Base-by-base conservation (phyloP, 2,329 filamentous ascomycete genomes). In the Trichoderma atroviride region DNA sequence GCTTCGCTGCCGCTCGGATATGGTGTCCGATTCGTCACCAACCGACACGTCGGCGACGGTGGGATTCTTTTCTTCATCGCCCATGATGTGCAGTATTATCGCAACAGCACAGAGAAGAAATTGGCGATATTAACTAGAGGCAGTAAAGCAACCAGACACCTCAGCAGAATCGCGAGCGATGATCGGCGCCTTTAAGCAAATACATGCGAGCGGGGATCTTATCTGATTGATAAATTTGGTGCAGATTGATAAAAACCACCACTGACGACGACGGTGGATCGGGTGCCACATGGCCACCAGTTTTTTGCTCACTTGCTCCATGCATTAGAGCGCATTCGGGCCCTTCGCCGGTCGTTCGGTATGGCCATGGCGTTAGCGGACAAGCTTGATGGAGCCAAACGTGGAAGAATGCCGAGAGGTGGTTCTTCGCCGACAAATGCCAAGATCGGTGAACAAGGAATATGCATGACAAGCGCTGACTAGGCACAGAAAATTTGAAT, bases 381-480 rank as follows among this genome's bases (percentile, higher is more conserved):
- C 47, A 56, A 47, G 35, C 52, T 43, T 33, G 5, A 56, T 57
- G 62, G 62, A 31, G 35, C 52, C n/a, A 29, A 47, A 33, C 24
- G 19, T 65, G 62, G 37, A 33, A 3, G 37, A 57, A 47, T n/a
- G 5, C 53, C 37, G 53, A 66, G 52, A 66, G 29, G 27, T 24
- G 35, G 62, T 35, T n/a, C 52, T 65, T 6, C 13, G 35, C 47
- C 27, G 37, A 35, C 29, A 19, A 47, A 47, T 58, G 62, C 62
- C 62, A 66, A 66, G 62, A 47, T 37, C 29, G 2, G 33, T n/a
- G n/a, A 35, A 57, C 62, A 19, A 66, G 62, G 53, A 24, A 56
- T 31, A 66, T 57, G 62, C 53, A 66, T 66, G 62, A 57, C 62
- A 66, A 66, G 62, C 27, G 62, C 62, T 66, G 62, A 66, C 53